phyloP scores from a whole-genome alignment of 2,329 filamentous ascomycete species.

The Fusarium dlaminii region DNA sequence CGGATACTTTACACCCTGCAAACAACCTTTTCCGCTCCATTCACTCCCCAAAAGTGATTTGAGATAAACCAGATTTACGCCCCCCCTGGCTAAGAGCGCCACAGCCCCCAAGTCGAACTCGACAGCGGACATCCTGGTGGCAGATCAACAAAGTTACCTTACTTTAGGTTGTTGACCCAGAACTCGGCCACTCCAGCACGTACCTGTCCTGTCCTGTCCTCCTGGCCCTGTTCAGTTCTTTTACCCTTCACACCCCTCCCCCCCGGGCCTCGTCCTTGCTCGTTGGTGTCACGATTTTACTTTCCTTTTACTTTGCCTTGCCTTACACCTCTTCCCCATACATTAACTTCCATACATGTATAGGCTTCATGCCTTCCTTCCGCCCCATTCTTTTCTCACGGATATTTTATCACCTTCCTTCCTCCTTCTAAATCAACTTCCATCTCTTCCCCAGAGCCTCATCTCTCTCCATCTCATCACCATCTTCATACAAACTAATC shows the following conservation, averaged over 20 bases:
- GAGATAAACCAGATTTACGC: conserved; percentile 20
- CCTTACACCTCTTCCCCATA: conserved; percentile 37
- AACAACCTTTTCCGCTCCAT: neutral
- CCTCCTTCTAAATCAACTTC: conserved; percentile 31
- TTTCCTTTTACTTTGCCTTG: conserved; percentile 5
- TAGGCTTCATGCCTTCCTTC: conserved; percentile 40
- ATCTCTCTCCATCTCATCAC: conserved; percentile 6
- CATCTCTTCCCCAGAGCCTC: conserved; percentile 10
- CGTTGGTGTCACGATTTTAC: conserved; percentile 9
- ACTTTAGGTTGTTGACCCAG: conserved; percentile 25
- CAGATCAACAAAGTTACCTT: conserved; percentile 41
- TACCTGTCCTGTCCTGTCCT: neutral
- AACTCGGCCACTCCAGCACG: conserved; percentile 16
- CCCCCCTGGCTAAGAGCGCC: conserved; percentile 27
- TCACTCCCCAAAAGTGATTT: conserved; percentile 3
- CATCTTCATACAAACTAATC: neutral
- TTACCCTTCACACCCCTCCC: neutral
- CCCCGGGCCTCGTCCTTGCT: neutral
- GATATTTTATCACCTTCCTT: conserved; percentile 43
- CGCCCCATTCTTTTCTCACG: conserved; percentile 35
- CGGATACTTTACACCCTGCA: neutral
- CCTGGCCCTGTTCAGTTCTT: neutral
- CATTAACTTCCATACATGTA: conserved; percentile 29
- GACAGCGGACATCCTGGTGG: conserved; percentile 42
- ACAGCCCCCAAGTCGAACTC: conserved; percentile 36